phyloP scores from a whole-genome alignment of 2,329 filamentous ascomycete species.

The Paecilomyces fulvus region DNA sequence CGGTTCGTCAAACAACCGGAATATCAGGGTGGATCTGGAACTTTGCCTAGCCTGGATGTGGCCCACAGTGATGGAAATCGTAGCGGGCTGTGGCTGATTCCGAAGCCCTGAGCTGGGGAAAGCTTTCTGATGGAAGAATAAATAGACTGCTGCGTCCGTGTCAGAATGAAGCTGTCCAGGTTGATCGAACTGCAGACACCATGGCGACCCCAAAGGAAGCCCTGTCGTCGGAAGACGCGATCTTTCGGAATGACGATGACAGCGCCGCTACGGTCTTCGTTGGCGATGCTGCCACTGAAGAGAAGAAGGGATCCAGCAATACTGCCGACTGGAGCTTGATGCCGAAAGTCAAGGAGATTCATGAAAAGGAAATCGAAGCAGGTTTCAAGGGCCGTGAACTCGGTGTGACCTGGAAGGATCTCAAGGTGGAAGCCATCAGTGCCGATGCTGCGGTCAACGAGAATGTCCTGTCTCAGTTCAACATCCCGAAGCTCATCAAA shows the following conservation, averaged over 20 bases:
- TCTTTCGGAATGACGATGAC: not conserved
- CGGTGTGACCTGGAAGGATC: constrained; percentile 56
- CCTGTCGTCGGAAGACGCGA: not conserved
- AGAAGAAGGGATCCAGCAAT: constrained; percentile 12
- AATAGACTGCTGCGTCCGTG: not conserved
- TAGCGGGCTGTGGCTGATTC: not conserved
- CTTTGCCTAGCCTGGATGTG: not conserved
- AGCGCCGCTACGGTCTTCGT: constrained; percentile 1
- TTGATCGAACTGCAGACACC: not conserved
- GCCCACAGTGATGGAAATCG: not conserved
- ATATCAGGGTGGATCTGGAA: not conserved
- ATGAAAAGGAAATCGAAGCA: constrained; percentile 38
- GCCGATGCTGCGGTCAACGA: constrained; percentile 58
- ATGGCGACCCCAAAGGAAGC: not conserved
- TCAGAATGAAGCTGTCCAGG: not conserved
- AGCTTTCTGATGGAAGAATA: not conserved
- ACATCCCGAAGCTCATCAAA: constrained; percentile 45
- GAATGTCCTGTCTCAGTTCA: constrained; percentile 53
- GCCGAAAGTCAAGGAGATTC: constrained; percentile 38
- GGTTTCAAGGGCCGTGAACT: constrained; percentile 44
- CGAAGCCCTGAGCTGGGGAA: not conserved
- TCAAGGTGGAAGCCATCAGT: constrained; percentile 55
- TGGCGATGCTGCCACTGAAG: not conserved
- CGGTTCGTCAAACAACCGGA: not conserved
- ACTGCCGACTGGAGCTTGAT: constrained; percentile 44